Base-by-base conservation (phyloP, 1,139 yeast genomes). In the Protomyces inouyei region DNA sequence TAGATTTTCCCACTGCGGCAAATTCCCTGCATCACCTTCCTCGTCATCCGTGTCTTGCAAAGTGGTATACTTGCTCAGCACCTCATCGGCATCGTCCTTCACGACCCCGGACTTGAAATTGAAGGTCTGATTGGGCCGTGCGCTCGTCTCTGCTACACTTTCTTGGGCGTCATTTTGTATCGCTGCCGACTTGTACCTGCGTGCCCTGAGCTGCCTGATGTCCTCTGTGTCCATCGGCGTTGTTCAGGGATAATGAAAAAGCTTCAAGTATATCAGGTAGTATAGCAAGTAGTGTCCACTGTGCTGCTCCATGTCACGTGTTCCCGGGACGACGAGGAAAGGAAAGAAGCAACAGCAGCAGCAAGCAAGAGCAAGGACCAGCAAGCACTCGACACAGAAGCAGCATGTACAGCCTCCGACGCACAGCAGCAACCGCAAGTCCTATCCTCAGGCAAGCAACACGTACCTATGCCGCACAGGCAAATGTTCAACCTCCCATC, bases 401-500 rank as follows among this genome's bases (percentile, higher is more conserved):
- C 23, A 21, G 23, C 32, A 28, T 28, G 32, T 28, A 28, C 32
- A 28, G 32, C 57, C 52, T 59, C 25, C 16, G 52, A 25, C 32
- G 52, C 45, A 37, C 57, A 52, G 40, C 57, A 40, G 61, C 61
- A 14, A 35, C 63, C 3, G 63, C 63, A 9, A 21, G 57, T 0
- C 63, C 63, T 10, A 43, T 43, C 9, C 43, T 59, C 21, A 35
- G 57, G 40, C 43, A 40, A 28, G 38, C 63, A 6, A 23, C 37
- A 9, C 57, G 63, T 25, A 45, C 63, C 18, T 59, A 59, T 16
- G 61, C 64, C 38, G 64, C 67, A n/a, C 57, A 57, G 36, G 57
- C 61, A 12, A 61, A 56, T 21, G 52, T 37, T n/a, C 61, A 53
- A 25, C 95, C 96, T 68, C 98, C 98, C 67, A 87, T 92, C 70